A percentile compares a stretch with the other conserved stretches of the same genome.
Evolutionary conservation across 805 yeast species (phyloP).

Genomic region (Candida lessepsii): DNA sequence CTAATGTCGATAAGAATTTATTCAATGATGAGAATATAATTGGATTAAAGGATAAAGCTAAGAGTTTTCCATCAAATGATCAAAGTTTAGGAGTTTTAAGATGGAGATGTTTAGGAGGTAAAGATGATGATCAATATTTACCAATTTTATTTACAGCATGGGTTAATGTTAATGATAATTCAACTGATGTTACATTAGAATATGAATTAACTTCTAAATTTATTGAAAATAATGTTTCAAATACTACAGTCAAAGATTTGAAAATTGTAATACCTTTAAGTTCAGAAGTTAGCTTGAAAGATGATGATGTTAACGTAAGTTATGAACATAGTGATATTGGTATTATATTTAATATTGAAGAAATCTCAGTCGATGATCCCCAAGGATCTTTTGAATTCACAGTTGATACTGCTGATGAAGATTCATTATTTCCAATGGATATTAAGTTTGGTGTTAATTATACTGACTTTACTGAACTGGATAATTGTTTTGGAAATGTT

Average conservation of each 20-base stretch:
- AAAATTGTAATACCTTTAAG: conserved; percentile 64
- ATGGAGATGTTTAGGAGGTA: conserved; percentile 78
- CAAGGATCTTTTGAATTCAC: conserved; percentile 76
- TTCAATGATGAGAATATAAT: conserved; percentile 60
- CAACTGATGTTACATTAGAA: conserved; percentile 80
- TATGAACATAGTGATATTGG: conserved; percentile 67
- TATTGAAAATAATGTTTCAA: conserved; percentile 17
- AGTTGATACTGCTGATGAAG: conserved; percentile 74
- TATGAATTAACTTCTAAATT: conserved; percentile 63
- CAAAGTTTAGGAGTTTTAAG: conserved; percentile 87
- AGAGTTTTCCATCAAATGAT: conserved; percentile 89
- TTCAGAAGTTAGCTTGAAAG: conserved; percentile 50
- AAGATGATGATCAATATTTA: conserved; percentile 51
- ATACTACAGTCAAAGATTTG: conserved; percentile 44
- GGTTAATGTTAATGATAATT: conserved; percentile 62
- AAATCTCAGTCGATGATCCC: conserved; percentile 50
- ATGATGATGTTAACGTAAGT: conserved; percentile 46
- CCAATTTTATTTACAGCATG: conserved; percentile 83
- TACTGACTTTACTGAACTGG: conserved; percentile 41
- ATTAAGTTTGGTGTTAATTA: conserved; percentile 55
- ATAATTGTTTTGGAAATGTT: conserved; percentile 61
- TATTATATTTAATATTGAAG: conserved; percentile 59
- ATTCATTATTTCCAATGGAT: conserved; percentile 84
- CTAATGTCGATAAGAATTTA: conserved; percentile 81
- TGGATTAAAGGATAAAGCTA: conserved; percentile 71